A percentile compares a stretch with the other conserved stretches of the same genome.
phyloP scores from a whole-genome alignment of 1,284 basidiomycete species.

The Garcileccinum viscosum region DNA sequence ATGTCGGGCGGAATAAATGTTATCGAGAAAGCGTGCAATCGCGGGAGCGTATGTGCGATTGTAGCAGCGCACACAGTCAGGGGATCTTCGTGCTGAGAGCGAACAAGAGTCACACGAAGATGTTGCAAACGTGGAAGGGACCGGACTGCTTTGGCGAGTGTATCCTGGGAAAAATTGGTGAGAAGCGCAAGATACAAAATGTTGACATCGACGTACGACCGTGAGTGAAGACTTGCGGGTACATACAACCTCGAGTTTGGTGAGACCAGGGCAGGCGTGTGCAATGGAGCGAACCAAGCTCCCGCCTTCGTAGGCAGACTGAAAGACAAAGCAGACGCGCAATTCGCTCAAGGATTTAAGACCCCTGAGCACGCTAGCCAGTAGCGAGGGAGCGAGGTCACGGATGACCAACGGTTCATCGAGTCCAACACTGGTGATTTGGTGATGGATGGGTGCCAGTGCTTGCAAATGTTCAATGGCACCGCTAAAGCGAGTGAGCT shows the following conservation, averaged over 20 bases:
- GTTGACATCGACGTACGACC: slow-evolving; percentile 51
- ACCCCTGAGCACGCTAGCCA: slow-evolving; percentile 60
- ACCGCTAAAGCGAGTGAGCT: slow-evolving; percentile 53
- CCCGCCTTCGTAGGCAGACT: slow-evolving; percentile 75
- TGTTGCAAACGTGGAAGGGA: slow-evolving; percentile 65
- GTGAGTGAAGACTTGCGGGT: slow-evolving; percentile 73
- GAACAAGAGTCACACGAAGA: slow-evolving; percentile 66
- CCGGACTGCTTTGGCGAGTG: slow-evolving; percentile 60
- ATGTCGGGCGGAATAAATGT: slow-evolving; percentile 59
- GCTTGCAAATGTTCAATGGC: slow-evolving; percentile 68
- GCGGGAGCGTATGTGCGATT: slow-evolving; percentile 69
- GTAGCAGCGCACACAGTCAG: slow-evolving; percentile 62
- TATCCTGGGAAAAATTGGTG: slow-evolving; percentile 44
- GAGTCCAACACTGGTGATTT: slow-evolving; percentile 58
- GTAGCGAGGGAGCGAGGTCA: slow-evolving; percentile 65
- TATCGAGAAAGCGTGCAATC: slow-evolving; percentile 64
- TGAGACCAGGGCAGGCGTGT: slow-evolving; percentile 65
- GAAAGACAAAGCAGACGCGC: slow-evolving; percentile 67
- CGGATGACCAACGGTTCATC: slow-evolving; percentile 71
- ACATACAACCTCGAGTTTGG: slow-evolving; percentile 67
- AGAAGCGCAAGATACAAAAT: background rate
- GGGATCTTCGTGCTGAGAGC: slow-evolving; percentile 66
- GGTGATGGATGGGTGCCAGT: slow-evolving; percentile 50
- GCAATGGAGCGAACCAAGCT: slow-evolving; percentile 69
- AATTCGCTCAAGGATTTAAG: slow-evolving; percentile 61